These are phyloP conservation scores for Ochetophila trinervis DNA, from an alignment of 306 rosid species.

Conservation along the genomic window DNA sequence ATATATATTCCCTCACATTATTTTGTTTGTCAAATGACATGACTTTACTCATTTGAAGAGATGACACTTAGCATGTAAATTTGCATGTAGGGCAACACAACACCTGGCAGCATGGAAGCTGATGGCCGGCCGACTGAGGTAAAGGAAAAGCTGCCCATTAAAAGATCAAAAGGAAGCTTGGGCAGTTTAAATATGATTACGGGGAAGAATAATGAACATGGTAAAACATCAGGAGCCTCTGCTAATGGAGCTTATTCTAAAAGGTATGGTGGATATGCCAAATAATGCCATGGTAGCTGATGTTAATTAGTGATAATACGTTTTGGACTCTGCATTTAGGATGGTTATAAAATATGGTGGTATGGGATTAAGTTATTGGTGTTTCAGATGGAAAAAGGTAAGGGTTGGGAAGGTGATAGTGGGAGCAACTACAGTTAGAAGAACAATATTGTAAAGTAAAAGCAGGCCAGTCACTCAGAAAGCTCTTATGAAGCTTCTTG, in stretches of 20 bases:
- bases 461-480: too few relatives aligned
- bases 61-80: conserved; percentile 30
- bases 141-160: conserved; percentile 90
- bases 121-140: conserved; percentile 80
- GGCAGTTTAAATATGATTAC: conserved; percentile 98
- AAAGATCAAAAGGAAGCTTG: conserved; percentile 96
- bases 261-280: conserved; percentile 50
- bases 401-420: too few relatives aligned
- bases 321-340: neutral
- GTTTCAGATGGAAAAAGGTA: too few relatives aligned
- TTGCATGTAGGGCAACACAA: conserved; percentile 73
- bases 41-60: conserved; percentile 14
- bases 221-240: conserved; percentile 72
- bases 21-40: conserved; percentile 11
- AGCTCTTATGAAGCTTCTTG: too few relatives aligned
- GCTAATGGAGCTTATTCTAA: conserved; percentile 82
- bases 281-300: neutral
- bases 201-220: conserved; percentile 76
- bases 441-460: too few relatives aligned
- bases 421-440: too few relatives aligned
- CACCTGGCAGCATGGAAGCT: conserved; percentile 73
- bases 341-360: neutral
- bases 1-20: neutral
- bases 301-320: neutral
- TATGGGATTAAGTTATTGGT: neutral